Evolutionary conservation across 345 rosid genomes (phyloP), one percentile per base, ranked within the genome.

Genomic region (Litchi chinensis): DNA sequence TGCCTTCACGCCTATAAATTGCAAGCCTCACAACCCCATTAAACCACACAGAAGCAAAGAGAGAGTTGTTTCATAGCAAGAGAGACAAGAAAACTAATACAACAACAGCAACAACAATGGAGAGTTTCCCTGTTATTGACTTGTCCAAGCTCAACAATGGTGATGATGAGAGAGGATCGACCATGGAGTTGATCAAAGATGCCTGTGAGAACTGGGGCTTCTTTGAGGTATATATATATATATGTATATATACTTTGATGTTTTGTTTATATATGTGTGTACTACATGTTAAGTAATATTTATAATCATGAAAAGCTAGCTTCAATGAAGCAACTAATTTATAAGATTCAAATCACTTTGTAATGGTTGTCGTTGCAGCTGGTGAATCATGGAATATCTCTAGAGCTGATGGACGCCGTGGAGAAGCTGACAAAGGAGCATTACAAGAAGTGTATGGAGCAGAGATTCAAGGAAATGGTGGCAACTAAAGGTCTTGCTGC

Each of bases 131-230:
- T 37, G 79, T 92, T 59, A 71, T 93, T 74, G 89, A 93, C 84
- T 80, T 90, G 76, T 81, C 90, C 62, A 90, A 85, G 76, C 87
- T 93, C 72, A 83, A 88, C 77, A 89, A 92, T 37, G 91, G 86
- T 80, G 90, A 91, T 26, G 91, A 87, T 70, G 90, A 84, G 80
- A 92, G 93, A 83, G 79, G 74, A 72, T 66, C 81, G 60, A 81
- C 89, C 84, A 89, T 89, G 96, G 86, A 87, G 57, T 75, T 76
- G 80, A 92, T 93, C 79, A 80, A 87, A 8, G 91, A 93, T 74
- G 95, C 97, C 76, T 93, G 97, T 69, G 92, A 87, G 80, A 90
- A 90, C 16, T 93, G 96, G 93, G 98, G 96, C 10, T 93, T 91
- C 89, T 93, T 93, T 83, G 92, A 93, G 96, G 98, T 93, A n/a